Conservation (phyloP, 768 basidiomycete genomes). For the Lactarius psammicola region DNA sequence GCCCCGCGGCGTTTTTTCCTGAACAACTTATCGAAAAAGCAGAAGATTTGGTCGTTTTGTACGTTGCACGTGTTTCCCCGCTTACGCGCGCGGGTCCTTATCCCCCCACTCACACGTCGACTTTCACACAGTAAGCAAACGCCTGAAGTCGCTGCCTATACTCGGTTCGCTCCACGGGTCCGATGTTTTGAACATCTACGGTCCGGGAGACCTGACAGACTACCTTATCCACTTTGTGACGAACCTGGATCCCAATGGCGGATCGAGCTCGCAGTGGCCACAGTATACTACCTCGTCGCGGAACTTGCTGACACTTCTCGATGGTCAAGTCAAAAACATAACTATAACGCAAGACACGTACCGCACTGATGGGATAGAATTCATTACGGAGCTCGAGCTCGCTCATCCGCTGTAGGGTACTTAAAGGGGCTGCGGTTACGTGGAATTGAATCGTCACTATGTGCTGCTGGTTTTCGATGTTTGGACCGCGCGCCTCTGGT, state of each 20-base stretch:
- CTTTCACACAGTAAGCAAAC: conserved; percentile 36
- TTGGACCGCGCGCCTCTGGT: no score
- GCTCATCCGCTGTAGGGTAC: background rate
- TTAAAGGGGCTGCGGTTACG: no score
- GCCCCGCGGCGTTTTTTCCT: no score
- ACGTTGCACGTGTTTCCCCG: conserved; percentile 24
- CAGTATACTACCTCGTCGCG: conserved; percentile 15
- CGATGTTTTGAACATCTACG: no score
- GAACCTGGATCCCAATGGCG: conserved; percentile 34
- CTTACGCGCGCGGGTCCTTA: no score
- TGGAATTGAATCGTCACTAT: no score
- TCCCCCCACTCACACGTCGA: conserved; percentile 3
- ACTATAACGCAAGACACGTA: conserved; percentile 29
- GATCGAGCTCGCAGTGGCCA: conserved; percentile 19
- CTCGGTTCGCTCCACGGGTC: no score
- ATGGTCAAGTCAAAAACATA: background rate
- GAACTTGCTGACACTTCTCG: conserved; percentile 21
- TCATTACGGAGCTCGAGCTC: conserved; percentile 10
- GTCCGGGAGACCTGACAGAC: conserved; percentile 29
- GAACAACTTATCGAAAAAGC: no score
- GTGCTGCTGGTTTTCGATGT: no score
- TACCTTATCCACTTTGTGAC: conserved; percentile 32
- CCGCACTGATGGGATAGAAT: conserved; percentile 14
- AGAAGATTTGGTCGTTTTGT: no score
- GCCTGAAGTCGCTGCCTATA: no score